These are phyloP conservation scores for Peronospora belbahrii DNA, from an alignment of 352 stramenopile species.

Conservation along the genomic window DNA sequence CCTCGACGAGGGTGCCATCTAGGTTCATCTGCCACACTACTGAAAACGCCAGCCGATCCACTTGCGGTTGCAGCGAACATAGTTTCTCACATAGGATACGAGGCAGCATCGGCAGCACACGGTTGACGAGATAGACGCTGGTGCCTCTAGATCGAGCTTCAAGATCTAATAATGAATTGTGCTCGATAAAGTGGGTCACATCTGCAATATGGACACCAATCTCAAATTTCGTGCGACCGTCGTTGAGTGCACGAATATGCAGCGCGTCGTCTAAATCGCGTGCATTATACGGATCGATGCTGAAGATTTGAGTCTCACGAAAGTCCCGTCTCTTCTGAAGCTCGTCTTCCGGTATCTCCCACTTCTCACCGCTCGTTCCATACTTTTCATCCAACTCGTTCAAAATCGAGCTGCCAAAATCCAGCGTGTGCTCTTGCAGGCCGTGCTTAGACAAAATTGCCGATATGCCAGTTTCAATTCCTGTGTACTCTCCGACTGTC, in stretches of 20 bases:
- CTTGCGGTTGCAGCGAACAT: constrained; percentile 94
- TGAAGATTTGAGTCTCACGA: constrained; percentile 89
- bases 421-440: constrained; percentile 66
- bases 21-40: constrained; percentile 95
- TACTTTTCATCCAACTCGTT: constrained; percentile 76
- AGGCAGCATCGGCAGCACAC: constrained; percentile 95
- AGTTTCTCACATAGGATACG: constrained; percentile 93
- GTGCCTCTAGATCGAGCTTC: constrained; percentile 91
- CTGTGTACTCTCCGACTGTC: constrained; percentile 62
- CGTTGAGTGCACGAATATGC: constrained; percentile 77
- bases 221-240: constrained; percentile 59
- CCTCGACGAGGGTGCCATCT: constrained; percentile 88
- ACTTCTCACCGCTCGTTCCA: constrained; percentile 55
- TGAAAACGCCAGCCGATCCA: constrained; percentile 93
- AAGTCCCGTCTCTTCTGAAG: constrained; percentile 87
- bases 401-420: constrained; percentile 60
- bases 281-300: constrained; percentile 95
- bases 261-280: constrained; percentile 96
- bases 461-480: constrained; percentile 87
- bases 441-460: constrained; percentile 88
- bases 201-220: constrained; percentile 98
- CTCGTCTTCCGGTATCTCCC: constrained; percentile 74
- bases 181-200: constrained; percentile 93
- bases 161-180: constrained; percentile 86
- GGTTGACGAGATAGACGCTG: constrained; percentile 95